Evolutionary conservation across 768 basidiomycete species (phyloP).

Genomic region (Tricholoma sp.): DNA sequence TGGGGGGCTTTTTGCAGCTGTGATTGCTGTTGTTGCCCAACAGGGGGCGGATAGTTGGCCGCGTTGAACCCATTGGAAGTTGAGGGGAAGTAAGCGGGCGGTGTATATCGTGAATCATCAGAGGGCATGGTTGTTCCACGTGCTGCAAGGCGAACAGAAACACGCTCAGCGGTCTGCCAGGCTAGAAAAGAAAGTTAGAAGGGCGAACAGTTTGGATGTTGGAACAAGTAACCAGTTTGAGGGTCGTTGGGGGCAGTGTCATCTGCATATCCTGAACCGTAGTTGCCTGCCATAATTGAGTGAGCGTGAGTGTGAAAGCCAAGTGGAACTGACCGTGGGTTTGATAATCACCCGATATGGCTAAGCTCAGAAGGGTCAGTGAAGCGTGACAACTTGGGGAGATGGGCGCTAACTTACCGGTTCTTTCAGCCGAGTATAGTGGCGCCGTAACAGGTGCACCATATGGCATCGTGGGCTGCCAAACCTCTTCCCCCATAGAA

Average conservation of each 20-base stretch:
- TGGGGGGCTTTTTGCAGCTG: slow-evolving; percentile 2
- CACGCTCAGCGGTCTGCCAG: slow-evolving; percentile 51
- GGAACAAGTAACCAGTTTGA: slow-evolving; percentile 23
- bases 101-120: slow-evolving; percentile 18
- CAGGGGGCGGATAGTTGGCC: slow-evolving; percentile 3
- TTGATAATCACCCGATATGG: slow-evolving; percentile 38
- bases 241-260: slow-evolving; percentile 24
- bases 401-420: slow-evolving; percentile 34
- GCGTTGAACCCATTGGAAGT: slow-evolving; percentile 7
- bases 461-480: slow-evolving; percentile 34
- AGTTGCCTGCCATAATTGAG: slow-evolving; percentile 11
- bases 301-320: background rate
- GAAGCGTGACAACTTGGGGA: slow-evolving; percentile 3
- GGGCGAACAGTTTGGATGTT: slow-evolving; percentile 6
- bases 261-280: slow-evolving; percentile 26
- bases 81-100: slow-evolving; percentile 6
- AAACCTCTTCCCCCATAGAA: slow-evolving; percentile 25
- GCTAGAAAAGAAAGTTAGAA: slow-evolving; percentile 24
- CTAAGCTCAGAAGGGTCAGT: slow-evolving; percentile 18
- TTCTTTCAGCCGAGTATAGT: slow-evolving; percentile 55
- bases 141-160: slow-evolving; percentile 54
- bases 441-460: slow-evolving; percentile 37
- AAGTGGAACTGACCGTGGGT: slow-evolving; percentile 28
- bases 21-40: background rate
- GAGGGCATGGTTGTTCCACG: slow-evolving; percentile 30